Percentiles rank a stretch among this genome's conserved stretches.
Evolutionary conservation across 805 yeast species (phyloP).

Genomic region (Sporopachydermia lactativora): DNA sequence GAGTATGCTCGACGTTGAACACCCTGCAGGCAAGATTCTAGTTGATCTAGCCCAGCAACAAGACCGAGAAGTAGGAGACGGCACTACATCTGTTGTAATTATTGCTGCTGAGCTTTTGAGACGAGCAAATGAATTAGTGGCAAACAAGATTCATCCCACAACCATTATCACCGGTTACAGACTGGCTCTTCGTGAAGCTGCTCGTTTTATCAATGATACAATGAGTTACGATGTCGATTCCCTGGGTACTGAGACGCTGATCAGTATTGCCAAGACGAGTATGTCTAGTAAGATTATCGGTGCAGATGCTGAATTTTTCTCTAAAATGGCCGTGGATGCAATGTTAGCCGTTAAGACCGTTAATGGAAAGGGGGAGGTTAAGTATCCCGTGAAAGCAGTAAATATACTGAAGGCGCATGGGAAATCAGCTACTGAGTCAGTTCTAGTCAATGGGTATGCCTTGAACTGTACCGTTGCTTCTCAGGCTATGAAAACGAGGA

Average conservation of each 20-base stretch:
- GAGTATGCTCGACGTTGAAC: slow-evolving; percentile 85
- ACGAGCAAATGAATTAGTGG: slow-evolving; percentile 87
- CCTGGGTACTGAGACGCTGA: slow-evolving; percentile 68
- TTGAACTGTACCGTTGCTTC: slow-evolving; percentile 94
- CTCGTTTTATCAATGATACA: slow-evolving; percentile 73
- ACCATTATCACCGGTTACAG: slow-evolving; percentile 95
- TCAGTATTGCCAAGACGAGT: slow-evolving; percentile 90
- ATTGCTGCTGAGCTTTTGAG: slow-evolving; percentile 86
- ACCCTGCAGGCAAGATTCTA: slow-evolving; percentile 95
- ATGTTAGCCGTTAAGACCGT: slow-evolving; percentile 88
- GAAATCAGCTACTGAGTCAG: slow-evolving; percentile 75
- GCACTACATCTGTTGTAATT: slow-evolving; percentile 94
- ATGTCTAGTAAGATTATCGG: slow-evolving; percentile 97
- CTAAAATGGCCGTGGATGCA: slow-evolving; percentile 87
- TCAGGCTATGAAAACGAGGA: slow-evolving; percentile 80
- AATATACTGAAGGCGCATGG: slow-evolving; percentile 95
- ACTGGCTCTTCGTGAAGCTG: slow-evolving; percentile 84
- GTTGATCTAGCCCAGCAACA: slow-evolving; percentile 98
- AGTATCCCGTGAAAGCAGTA: slow-evolving; percentile 95
- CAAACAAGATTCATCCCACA: slow-evolving; percentile 92
- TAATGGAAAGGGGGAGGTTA: slow-evolving; percentile 73
- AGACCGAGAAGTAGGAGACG: slow-evolving; percentile 97
- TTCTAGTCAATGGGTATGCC: slow-evolving; percentile 87
- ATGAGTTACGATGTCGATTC: slow-evolving; percentile 67
- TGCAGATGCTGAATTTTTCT: slow-evolving; percentile 80